Conservation (phyloP, 1,284 basidiomycete genomes). For the Ceratobasidium sp. region DNA sequence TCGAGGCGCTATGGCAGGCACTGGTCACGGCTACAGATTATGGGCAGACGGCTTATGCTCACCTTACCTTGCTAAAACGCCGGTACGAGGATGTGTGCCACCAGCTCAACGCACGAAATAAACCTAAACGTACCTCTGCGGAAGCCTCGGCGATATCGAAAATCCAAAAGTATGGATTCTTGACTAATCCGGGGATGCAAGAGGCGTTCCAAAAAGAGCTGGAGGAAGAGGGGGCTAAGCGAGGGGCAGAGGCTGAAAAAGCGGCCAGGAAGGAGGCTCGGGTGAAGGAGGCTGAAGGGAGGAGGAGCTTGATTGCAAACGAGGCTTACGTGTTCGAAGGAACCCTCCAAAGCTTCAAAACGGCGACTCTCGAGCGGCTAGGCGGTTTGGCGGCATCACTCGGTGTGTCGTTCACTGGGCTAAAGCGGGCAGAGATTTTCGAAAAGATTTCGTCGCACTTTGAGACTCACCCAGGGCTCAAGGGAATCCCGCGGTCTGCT, state of each 20-base stretch:
- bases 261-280: neutral
- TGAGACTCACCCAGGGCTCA: constrained; percentile 26
- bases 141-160: constrained; percentile 4
- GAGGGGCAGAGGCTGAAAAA: neutral
- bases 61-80: neutral
- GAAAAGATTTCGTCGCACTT: neutral
- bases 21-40: neutral
- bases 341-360: constrained; percentile 13
- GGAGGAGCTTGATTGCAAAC: constrained; percentile 8
- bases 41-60: neutral
- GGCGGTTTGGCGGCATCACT: constrained; percentile 15
- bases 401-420: neutral
- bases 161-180: constrained; percentile 17
- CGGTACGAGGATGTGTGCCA: constrained; percentile 9
- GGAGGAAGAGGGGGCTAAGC: constrained; percentile 5
- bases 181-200: constrained; percentile 17
- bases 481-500: neutral
- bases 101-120: neutral
- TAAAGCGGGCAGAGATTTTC: neutral
- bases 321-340: neutral
- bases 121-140: neutral
- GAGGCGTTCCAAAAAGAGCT: neutral
- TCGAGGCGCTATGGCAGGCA: neutral
- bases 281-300: constrained; percentile 7
- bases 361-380: neutral